Evolutionary conservation across 108 stramenopile genomes (phyloP), one percentile per base, ranked within the genome.

Genomic region (Discostella pseudostelligera): DNA sequence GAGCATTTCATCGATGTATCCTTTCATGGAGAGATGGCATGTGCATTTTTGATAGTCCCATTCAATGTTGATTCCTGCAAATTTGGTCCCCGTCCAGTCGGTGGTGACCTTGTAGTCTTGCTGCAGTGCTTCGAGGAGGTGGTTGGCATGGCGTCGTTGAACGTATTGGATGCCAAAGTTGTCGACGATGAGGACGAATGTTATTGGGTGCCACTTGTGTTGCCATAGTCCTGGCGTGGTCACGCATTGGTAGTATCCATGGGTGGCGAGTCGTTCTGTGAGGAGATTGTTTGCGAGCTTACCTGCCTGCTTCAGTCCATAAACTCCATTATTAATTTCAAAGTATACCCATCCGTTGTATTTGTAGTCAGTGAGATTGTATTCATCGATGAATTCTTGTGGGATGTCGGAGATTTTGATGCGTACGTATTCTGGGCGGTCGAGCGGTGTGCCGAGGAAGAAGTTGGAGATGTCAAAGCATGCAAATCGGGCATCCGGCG

Each of bases 151-250:
- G 19, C n/a, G 37, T 40, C 67, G 28, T 16, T 45, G 48, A 2
- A 37, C 39, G 65, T 81, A 82, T 63, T 80, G 54, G 36, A 85
- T 42, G 44, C 75, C 81, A 61, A 85, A 82, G 58, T 85, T 79
- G 32, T 85, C 81, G 32, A 85, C 84, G 1, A 81, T 81, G 28
- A 85, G 76, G 11, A 67, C 42, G 44, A 82, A 84, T 14, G 22
- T 47, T 25, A 77, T 50, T 22, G 54, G 64, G 11, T 61, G 57
- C 19, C 48, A 42, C 22, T 54, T 42, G 59, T 84, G 78, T 1
- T 32, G 37, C 69, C n/a, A n/a, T n/a, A n/a, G n/a, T n/a, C 44
- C 62, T 14, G 65, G 51, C 2, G 53, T 66, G 2, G 39, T 48
- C 10, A n/a, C 20, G 24, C 53, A 54, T 28, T 29, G 42, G 39